A percentile compares a stretch with the other conserved stretches of the same genome.
Evolutionary conservation across 208 protist species (phyloP).

Genomic region (Tritrichomonas foetus): DNA sequence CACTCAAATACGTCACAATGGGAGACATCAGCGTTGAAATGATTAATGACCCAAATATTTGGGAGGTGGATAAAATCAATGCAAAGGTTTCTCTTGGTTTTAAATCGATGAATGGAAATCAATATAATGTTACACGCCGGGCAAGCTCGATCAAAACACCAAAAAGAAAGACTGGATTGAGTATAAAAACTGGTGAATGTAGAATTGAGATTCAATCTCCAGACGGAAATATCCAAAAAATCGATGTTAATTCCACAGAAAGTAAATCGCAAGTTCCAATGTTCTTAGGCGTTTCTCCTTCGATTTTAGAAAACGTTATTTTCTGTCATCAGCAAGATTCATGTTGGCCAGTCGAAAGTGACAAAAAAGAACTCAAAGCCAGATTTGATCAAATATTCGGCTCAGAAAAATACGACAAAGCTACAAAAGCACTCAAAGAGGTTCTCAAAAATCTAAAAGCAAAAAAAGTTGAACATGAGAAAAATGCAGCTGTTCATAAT

Average conservation of each 20-base stretch:
- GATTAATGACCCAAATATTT: conserved; percentile 84
- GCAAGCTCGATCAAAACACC: not conserved
- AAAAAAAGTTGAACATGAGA: not conserved
- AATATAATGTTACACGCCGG: not conserved
- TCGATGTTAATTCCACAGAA: conserved; percentile 66
- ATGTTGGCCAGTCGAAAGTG: conserved; percentile 50
- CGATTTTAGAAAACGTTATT: conserved; percentile 93
- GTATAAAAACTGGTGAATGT: not conserved
- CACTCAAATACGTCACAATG: conserved; percentile 86
- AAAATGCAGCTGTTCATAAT: not conserved
- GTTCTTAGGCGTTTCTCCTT: conserved; percentile 86
- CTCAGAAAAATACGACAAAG: conserved; percentile 44
- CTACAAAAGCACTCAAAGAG: conserved; percentile 46
- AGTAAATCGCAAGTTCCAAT: conserved; percentile 86
- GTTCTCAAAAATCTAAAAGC: not conserved
- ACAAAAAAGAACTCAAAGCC: conserved; percentile 41
- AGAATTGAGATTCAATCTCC: not conserved
- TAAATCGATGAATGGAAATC: not conserved
- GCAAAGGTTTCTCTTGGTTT: conserved; percentile 83
- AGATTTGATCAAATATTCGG: conserved; percentile 55
- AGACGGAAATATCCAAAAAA: conserved; percentile 13
- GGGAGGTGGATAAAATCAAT: conserved; percentile 64
- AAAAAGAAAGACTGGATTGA: not conserved
- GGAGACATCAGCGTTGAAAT: conserved; percentile 87
- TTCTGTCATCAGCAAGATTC: conserved; percentile 77